phyloP scores from a whole-genome alignment of 208 protist species.

The Naegleria fowleri region DNA sequence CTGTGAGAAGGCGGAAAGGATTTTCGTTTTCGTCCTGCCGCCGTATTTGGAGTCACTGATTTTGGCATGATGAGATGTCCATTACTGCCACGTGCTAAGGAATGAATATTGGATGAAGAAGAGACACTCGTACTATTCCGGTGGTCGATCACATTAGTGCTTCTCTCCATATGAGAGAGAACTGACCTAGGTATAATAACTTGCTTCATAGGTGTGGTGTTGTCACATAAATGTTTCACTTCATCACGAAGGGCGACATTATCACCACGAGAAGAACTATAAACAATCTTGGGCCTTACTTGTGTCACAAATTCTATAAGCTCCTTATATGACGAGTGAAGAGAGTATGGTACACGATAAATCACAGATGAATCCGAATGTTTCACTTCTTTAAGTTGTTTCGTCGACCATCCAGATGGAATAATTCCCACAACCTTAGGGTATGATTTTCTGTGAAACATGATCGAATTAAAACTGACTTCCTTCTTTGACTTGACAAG shows the following conservation, averaged over 20 bases:
- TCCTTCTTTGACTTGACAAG: neutral
- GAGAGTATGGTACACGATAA: slow-evolving; percentile 18
- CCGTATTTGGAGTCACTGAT: neutral
- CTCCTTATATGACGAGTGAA: slow-evolving; percentile 30
- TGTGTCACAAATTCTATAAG: slow-evolving; percentile 3
- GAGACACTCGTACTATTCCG: neutral
- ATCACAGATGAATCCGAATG: neutral
- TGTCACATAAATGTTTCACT: neutral
- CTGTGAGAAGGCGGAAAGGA: neutral
- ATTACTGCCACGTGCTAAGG: neutral
- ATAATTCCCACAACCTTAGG: neutral
- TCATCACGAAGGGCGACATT: neutral
- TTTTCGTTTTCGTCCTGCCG: neutral
- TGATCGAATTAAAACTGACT: neutral
- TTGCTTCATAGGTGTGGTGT: neutral
- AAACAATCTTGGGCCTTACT: slow-evolving; percentile 2
- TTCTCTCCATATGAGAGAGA: neutral
- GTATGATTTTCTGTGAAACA: neutral
- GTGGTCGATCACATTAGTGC: neutral
- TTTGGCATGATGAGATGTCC: too few species aligned
- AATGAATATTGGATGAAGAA: neutral
- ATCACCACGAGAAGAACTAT: slow-evolving; percentile 22
- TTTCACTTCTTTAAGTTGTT: neutral
- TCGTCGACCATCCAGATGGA: neutral
- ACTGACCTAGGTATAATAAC: neutral